These are phyloP conservation scores for Tolypocladium pustulatum DNA, from an alignment of 2,329 filamentous ascomycete genomes.

Conservation along the genomic window DNA sequence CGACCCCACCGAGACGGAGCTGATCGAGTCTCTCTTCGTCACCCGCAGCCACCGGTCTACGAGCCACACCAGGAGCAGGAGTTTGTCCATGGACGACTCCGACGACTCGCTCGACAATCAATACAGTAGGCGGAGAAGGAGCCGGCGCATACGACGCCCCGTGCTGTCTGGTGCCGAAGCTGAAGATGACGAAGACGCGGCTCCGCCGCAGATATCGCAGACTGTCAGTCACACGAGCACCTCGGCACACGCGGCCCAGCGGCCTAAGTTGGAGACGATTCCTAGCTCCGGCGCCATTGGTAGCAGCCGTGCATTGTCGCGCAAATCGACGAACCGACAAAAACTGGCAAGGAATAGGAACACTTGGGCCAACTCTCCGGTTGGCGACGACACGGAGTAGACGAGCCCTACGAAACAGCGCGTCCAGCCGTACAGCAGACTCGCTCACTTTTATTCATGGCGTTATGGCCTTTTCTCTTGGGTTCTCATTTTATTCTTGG, in stretches of 20 bases:
- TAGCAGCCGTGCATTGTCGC: slow-evolving; percentile 17
- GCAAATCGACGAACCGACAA: slow-evolving; percentile 17
- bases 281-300: slow-evolving; percentile 26
- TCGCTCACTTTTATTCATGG: background rate
- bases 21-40: slow-evolving; percentile 31
- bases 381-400: slow-evolving; percentile 26
- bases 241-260: slow-evolving; percentile 23
- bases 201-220: slow-evolving; percentile 12
- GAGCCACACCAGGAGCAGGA: slow-evolving; percentile 22
- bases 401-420: background rate
- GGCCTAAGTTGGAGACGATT: slow-evolving; percentile 37
- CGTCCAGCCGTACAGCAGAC: background rate
- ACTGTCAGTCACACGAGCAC: slow-evolving; percentile 15
- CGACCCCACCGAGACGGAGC: slow-evolving; percentile 29
- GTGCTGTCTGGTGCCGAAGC: slow-evolving; percentile 18
- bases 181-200: slow-evolving; percentile 22
- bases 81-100: slow-evolving; percentile 26
- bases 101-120: slow-evolving; percentile 21
- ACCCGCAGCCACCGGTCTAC: slow-evolving; percentile 19
- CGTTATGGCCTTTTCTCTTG: slow-evolving; percentile 2
- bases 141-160: slow-evolving; percentile 16
- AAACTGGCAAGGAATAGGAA: slow-evolving; percentile 18
- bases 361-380: slow-evolving; percentile 20
- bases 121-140: slow-evolving; percentile 15
- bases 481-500: slow-evolving; percentile 6